Evolutionary conservation across 208 protist genomes (phyloP).

Genomic region (Crithidia brevicula): DNA sequence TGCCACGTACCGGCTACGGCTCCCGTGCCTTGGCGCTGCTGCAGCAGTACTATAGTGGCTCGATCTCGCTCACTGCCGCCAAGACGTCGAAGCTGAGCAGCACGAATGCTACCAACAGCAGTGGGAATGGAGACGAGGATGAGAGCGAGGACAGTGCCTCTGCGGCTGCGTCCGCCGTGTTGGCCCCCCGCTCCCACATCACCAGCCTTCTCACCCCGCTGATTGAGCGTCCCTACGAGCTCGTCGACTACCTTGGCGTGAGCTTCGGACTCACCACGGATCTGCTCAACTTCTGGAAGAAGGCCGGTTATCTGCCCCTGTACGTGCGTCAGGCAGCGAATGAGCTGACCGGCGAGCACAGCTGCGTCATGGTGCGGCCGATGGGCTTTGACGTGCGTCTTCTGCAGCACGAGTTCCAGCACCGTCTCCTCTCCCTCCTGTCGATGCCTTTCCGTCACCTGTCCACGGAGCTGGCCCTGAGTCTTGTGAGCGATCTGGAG

Average conservation of each 20-base stretch:
- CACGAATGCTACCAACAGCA: neutral
- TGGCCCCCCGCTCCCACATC: conserved; percentile 46
- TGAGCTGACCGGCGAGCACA: conserved; percentile 99
- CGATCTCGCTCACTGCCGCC: conserved; percentile 63
- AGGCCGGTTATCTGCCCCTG: conserved; percentile 82
- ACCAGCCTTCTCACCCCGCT: conserved; percentile 89
- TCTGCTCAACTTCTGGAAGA: conserved; percentile 98
- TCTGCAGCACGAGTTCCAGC: conserved; percentile 91
- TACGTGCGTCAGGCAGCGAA: conserved; percentile 95
- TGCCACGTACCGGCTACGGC: conserved; percentile 98
- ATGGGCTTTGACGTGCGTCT: conserved; percentile 70
- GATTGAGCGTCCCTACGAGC: conserved; percentile 90
- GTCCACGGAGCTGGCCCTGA: conserved; percentile 86
- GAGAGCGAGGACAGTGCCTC: conserved; percentile 18
- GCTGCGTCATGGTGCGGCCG: conserved; percentile 97
- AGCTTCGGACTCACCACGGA: conserved; percentile 96
- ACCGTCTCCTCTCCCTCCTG: conserved; percentile 92
- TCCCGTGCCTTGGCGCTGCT: conserved; percentile 93
- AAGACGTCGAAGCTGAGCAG: neutral
- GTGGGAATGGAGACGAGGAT: conserved; percentile 9
- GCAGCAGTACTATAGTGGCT: conserved; percentile 94
- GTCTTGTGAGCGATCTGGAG: conserved; percentile 74
- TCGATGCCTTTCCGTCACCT: conserved; percentile 93
- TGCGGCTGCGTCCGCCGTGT: conserved; percentile 20
- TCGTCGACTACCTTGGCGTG: conserved; percentile 97